Conservation (phyloP, 2,329 filamentous ascomycete genomes). For the Fusarium sp. region DNA sequence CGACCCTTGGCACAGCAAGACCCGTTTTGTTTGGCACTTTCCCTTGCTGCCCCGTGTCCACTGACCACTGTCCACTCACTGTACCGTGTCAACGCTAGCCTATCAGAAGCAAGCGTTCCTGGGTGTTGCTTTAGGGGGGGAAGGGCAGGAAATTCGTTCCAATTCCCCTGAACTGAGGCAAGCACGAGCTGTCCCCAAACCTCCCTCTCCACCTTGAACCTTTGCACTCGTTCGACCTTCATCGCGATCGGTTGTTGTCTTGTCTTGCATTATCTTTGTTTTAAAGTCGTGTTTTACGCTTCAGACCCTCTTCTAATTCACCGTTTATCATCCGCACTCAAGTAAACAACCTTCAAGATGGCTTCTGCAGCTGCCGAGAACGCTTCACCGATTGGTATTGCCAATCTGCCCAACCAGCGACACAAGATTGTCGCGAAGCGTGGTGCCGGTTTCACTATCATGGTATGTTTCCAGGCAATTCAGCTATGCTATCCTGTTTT, state of each 20-base stretch:
- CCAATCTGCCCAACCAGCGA: constrained; percentile 79
- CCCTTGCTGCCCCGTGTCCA: constrained; percentile 49
- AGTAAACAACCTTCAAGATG: constrained; percentile 58
- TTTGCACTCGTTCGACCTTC: constrained; percentile 49
- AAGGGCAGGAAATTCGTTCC: constrained; percentile 54
- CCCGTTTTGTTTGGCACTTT: constrained; percentile 43
- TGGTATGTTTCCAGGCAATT: constrained; percentile 71
- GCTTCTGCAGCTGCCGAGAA: constrained; percentile 70
- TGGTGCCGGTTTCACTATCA: constrained; percentile 98
- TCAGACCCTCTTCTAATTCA: constrained; percentile 13
- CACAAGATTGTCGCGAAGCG: constrained; percentile 84
- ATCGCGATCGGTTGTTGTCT: constrained; percentile 44
- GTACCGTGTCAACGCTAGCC: constrained; percentile 47
- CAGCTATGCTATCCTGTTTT: background rate
- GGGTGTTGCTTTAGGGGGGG: constrained; percentile 45
- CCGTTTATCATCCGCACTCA: constrained; percentile 21
- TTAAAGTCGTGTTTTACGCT: constrained; percentile 34
- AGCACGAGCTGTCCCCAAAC: constrained; percentile 50
- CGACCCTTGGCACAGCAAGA: constrained; percentile 34
- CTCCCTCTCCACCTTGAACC: constrained; percentile 45
- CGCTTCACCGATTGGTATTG: constrained; percentile 79
- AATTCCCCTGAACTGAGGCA: constrained; percentile 52
- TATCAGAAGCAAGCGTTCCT: constrained; percentile 49
- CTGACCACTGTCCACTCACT: constrained; percentile 48
- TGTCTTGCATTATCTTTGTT: constrained; percentile 38